Base-by-base conservation (phyloP, 495 filamentous ascomycete genomes). In the Trichoderma reesei region DNA sequence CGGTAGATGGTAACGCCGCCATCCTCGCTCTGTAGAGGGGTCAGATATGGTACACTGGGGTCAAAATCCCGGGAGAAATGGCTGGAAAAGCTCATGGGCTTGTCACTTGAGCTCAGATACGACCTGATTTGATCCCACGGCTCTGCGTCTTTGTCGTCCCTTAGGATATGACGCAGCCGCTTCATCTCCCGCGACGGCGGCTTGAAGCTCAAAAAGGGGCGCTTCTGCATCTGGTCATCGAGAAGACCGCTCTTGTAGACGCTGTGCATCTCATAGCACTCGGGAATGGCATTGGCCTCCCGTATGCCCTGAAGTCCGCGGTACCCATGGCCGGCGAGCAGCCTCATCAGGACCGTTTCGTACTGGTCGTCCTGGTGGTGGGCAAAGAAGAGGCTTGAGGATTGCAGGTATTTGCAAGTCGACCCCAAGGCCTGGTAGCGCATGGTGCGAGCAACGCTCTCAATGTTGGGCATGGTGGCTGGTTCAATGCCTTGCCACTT, bases 281-380 rank as follows among this genome's bases (percentile, higher is more conserved):
- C 92, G 6, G 94, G 94, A 38, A 98, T 92, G 33, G 83, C 78
- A 16, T 80, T 75, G 3, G 82, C 75, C 11, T 74, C 54, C 41
- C 76, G 81, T 65, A 98, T 96, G 0, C 90, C 91, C 5, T 75
- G 74, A 41, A 97, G 76, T 0, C 89, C 91, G n/a, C 79, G 71
- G 33, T 82, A 80, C 10, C 79, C 76, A 48, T 87, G 85, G 6
- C 86, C 84, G 20, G 75, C 72, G 0, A 85, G 73, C 44, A 97
- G 70, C 51, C 91, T 79, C 84, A 88, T 86, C 48, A 98, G 71
- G 4, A 95, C 81, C 0, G 93, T 96, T 74, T 98, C 94, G 42
- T 90, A 89, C 67, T 89, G 86, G 71, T 98, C 92, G 70, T 92
- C 88, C 66, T 82, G 78, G 72, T 97, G 93, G 72, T 98, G 93